Evolutionary conservation across 192 early-diverging fungal genomes (phyloP).

Genomic region (Coemansia sp.): DNA sequence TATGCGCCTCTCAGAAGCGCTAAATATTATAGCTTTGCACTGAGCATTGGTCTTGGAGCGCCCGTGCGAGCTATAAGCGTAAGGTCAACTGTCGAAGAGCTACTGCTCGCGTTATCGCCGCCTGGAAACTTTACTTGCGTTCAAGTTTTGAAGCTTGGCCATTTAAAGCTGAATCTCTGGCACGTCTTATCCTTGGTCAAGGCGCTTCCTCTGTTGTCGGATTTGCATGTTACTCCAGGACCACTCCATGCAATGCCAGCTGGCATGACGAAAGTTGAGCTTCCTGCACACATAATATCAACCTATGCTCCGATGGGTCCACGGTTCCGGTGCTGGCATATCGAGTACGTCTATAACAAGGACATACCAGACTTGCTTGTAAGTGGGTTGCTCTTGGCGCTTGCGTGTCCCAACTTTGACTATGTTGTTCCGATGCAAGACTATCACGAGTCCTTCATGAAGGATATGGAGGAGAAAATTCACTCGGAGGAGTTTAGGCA

Average conservation of each 20-base stretch:
- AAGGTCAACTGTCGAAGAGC: background rate
- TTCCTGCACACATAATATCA: background rate
- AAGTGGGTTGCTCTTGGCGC: background rate
- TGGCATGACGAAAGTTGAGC: background rate
- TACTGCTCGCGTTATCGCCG: background rate
- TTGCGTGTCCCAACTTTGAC: background rate
- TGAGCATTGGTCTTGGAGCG: background rate
- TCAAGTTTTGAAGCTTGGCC: background rate
- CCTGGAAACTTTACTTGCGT: background rate
- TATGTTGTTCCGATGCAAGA: too few species aligned
- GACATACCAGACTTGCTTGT: background rate
- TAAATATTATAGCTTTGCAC: background rate
- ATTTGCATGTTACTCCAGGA: background rate
- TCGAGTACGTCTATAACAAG: background rate
- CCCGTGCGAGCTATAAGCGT: background rate
- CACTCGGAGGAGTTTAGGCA: too few species aligned
- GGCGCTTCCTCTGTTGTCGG: background rate
- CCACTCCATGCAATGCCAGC: background rate
- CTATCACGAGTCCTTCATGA: too few species aligned
- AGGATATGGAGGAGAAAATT: too few species aligned
- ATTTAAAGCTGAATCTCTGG: background rate
- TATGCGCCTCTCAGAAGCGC: background rate
- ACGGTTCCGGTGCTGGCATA: background rate
- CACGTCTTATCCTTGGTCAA: background rate
- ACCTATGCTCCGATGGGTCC: constrained; percentile 1